Evolutionary conservation across 2,329 filamentous ascomycete species (phyloP), one percentile per base, ranked within the genome.

Genomic region (Aspergillus pseudonomiae): DNA sequence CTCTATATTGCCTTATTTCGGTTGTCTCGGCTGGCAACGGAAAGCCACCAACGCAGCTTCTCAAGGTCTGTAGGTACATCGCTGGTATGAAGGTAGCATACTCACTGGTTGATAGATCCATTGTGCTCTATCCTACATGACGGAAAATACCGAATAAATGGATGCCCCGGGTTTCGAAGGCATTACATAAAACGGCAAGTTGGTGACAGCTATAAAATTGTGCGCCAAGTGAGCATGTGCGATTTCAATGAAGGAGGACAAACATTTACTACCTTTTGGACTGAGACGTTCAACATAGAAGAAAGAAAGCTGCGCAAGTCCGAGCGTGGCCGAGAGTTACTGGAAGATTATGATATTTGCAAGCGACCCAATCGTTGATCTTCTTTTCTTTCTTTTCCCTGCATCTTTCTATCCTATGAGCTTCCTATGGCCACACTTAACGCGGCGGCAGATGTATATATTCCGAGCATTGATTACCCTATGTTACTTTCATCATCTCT

Each of bases 11-110:
- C 43, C 43, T 46, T 46, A 24, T 46, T 46, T 24, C 21, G n/a
- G 43, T 46, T 46, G 43, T n/a, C 43, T 46, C 43, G 43, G 43
- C 43, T 46, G 43, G 43, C 43, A 46, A 24, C 43, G 43, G 19
- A 46, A 46, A 46, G 43, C 43, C 43, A 46, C 43, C n/a, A 46
- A 46, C 43, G n/a, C 43, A 46, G n/a, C 43, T 46, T 46, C 43
- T 46, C 43, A 46, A 46, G 43, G 43, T 46, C 11, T 46, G 43
- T 46, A 46, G 12, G n/a, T 46, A 12, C 21, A 21, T 46, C 19
- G 21, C 43, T 21, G n/a, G 19, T 24, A 24, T 46, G 10, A 24
- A 48, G 21, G 6, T 48, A 48, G 21, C 11, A 48, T 48, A 26
- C 45, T 48, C 21, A 48, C 24, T 4, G 7, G 21, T 48, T 26